These are phyloP conservation scores for Phytophthora cryptogea DNA, from an alignment of 352 stramenopile species.

Conservation along the genomic window DNA sequence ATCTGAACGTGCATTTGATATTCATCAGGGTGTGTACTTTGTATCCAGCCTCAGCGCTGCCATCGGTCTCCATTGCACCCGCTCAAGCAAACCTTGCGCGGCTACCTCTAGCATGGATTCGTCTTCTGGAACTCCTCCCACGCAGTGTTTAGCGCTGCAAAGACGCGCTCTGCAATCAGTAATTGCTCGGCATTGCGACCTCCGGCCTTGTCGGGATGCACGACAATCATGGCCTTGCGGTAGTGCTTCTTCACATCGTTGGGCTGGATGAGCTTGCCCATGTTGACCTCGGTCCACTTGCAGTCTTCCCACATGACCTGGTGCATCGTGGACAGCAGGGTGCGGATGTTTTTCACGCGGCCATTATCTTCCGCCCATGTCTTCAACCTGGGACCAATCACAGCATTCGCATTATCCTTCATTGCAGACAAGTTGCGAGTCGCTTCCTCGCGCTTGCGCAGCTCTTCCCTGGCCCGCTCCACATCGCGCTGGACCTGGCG, in stretches of 20 bases:
- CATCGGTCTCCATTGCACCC: slow-evolving; percentile 4
- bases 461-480: slow-evolving; percentile 72
- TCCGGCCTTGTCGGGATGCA: slow-evolving; percentile 91
- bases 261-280: slow-evolving; percentile 92
- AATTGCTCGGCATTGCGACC: slow-evolving; percentile 87
- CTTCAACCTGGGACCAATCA: slow-evolving; percentile 80
- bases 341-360: slow-evolving; percentile 91
- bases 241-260: slow-evolving; percentile 92
- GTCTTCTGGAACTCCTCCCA: slow-evolving; percentile 88
- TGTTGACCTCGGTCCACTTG: slow-evolving; percentile 89
- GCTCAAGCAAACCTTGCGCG: slow-evolving; percentile 11
- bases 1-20: slow-evolving; percentile 43
- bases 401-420: slow-evolving; percentile 64
- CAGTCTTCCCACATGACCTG: slow-evolving; percentile 90
- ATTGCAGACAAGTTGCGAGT: slow-evolving; percentile 55
- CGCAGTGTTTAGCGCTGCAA: slow-evolving; percentile 89
- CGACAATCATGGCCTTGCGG: slow-evolving; percentile 92
- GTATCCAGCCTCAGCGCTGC: slow-evolving; percentile 22
- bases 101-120: slow-evolving; percentile 58
- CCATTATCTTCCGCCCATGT: slow-evolving; percentile 85
- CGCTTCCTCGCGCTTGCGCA: slow-evolving; percentile 72
- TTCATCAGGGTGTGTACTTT: slow-evolving; percentile 37
- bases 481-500: slow-evolving; percentile 71
- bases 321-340: slow-evolving; percentile 92
- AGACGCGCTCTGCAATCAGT: slow-evolving; percentile 91